Conservation (phyloP, 2,329 filamentous ascomycete genomes). For the Dendrostoma leiphaemia region DNA sequence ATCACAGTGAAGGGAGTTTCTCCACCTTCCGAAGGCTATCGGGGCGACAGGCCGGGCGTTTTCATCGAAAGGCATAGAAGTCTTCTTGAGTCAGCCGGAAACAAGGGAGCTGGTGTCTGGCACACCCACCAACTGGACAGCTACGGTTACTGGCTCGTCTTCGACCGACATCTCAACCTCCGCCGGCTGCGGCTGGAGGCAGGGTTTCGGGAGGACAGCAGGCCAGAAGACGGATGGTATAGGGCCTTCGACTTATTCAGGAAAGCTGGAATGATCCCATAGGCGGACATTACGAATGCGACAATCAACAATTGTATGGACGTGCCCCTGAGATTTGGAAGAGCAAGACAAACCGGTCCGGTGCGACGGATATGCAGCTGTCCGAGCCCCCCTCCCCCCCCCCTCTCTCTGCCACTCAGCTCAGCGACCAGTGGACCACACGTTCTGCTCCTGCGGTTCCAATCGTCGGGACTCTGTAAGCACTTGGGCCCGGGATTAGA, state of each 20-base stretch:
- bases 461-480: not conserved
- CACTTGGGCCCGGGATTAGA: not conserved
- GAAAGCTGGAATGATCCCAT: constrained; percentile 37
- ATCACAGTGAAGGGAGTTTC: not conserved
- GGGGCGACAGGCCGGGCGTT: constrained; percentile 24
- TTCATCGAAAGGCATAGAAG: constrained; percentile 30
- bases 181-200: constrained; percentile 33
- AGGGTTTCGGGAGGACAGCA: constrained; percentile 37
- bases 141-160: constrained; percentile 45
- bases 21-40: not conserved
- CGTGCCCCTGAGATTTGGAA: not conserved
- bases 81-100: constrained; percentile 27
- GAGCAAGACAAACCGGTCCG: not conserved
- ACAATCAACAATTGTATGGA: too few relatives aligned
- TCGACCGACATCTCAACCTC: constrained; percentile 45
- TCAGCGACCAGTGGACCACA: too few relatives aligned
- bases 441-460: too few relatives aligned
- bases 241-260: constrained; percentile 41
- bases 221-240: constrained; percentile 39
- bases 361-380: not conserved
- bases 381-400: not conserved
- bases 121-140: constrained; percentile 37
- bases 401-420: too few relatives aligned
- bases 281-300: not conserved
- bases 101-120: constrained; percentile 28